phyloP scores from a whole-genome alignment of 768 basidiomycete genomes.

The Russula olivacea region DNA sequence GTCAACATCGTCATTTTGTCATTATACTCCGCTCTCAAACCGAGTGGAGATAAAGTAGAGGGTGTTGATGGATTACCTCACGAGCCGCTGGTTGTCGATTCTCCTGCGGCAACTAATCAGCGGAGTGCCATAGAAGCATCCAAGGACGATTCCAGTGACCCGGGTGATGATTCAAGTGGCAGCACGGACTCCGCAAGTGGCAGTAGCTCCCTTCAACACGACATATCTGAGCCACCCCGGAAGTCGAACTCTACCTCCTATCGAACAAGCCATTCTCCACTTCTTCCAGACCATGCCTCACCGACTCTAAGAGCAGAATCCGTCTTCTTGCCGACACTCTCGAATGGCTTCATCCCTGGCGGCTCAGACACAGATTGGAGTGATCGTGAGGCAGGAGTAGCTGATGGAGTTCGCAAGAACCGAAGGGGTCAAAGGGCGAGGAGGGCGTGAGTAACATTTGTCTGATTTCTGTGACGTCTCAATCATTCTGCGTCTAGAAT shows the following conservation, averaged over 20 bases:
- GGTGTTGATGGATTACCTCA: not conserved
- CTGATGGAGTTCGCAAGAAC: conserved; percentile 58
- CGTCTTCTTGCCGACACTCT: conserved; percentile 83
- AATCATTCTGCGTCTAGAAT: conserved; percentile 47
- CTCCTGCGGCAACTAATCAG: not conserved
- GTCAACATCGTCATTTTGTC: conserved; percentile 47
- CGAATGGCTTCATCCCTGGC: conserved; percentile 78
- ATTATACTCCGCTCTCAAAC: conserved; percentile 41
- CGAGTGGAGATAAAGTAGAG: conserved; percentile 11
- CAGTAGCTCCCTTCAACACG: not conserved
- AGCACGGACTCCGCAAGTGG: conserved; percentile 8
- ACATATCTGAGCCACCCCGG: not conserved
- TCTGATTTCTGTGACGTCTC: not conserved
- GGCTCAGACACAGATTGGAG: conserved; percentile 74
- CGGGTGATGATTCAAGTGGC: conserved; percentile 26
- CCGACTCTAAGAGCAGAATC: conserved; percentile 35
- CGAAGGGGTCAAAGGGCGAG: conserved; percentile 91
- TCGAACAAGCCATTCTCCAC: not conserved
- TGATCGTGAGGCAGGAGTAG: conserved; percentile 52
- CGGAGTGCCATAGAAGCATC: not conserved
- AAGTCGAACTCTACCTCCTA: not conserved
- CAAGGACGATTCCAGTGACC: conserved; percentile 37
- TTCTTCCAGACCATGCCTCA: not conserved
- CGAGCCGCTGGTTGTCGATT: not conserved
- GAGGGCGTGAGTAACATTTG: conserved; percentile 64